Conservation (phyloP, 208 protist genomes). For the Acanthamoeba royreba region DNA sequence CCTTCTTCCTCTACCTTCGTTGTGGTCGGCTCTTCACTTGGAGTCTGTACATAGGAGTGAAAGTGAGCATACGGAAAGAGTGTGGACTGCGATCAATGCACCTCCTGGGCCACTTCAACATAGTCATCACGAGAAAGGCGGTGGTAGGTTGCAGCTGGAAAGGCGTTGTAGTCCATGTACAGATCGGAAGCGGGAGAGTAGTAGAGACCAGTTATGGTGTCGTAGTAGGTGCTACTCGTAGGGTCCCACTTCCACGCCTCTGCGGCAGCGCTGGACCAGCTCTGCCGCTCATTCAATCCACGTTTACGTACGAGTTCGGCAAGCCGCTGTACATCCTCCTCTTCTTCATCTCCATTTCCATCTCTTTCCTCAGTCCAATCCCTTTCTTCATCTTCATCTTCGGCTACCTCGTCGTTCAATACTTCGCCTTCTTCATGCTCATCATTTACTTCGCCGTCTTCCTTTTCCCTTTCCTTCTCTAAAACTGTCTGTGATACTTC, state of each 20-base stretch:
- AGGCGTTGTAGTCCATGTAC: conserved; percentile 23
- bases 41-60: background rate
- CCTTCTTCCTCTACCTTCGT: background rate
- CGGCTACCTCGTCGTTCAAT: background rate
- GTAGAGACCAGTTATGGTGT: background rate
- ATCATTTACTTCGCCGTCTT: background rate
- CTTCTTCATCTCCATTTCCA: background rate
- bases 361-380: background rate
- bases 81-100: background rate
- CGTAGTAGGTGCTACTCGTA: conserved; percentile 5
- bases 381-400: background rate
- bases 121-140: background rate
- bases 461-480: background rate
- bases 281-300: background rate
- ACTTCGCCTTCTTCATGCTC: too few species aligned
- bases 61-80: background rate
- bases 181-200: background rate
- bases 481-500: background rate
- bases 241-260: background rate
- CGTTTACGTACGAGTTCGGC: background rate
- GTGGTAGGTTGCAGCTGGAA: background rate
- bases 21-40: background rate
- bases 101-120: background rate
- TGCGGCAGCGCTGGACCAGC: background rate
- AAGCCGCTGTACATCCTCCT: background rate